A percentile compares a stretch with the other conserved stretches of the same genome.
These are phyloP conservation scores for Apiotrichum sp. DNA, from an alignment of 1,284 basidiomycete species.

Conservation along the genomic window DNA sequence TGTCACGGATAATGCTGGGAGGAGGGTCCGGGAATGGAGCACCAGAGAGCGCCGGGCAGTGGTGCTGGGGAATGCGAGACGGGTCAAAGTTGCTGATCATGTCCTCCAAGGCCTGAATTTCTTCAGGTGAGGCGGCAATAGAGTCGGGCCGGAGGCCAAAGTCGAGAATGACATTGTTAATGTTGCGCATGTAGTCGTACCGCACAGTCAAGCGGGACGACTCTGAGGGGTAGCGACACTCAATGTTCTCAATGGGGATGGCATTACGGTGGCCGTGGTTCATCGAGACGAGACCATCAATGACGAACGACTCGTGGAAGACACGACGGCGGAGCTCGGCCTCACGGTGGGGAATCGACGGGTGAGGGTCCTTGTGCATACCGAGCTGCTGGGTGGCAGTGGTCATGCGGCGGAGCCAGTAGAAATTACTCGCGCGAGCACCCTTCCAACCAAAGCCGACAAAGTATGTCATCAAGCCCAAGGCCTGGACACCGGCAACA, in stretches of 20 bases:
- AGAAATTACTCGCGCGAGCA: slow-evolving; percentile 34
- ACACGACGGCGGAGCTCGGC: slow-evolving; percentile 36
- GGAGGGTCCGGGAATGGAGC: slow-evolving; percentile 21
- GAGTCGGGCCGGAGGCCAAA: slow-evolving; percentile 35
- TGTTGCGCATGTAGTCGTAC: slow-evolving; percentile 35
- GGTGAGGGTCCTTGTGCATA: slow-evolving; percentile 40
- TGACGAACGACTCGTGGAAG: slow-evolving; percentile 35
- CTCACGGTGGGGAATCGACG: slow-evolving; percentile 30
- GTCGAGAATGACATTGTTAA: slow-evolving; percentile 31
- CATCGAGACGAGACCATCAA: slow-evolving; percentile 37
- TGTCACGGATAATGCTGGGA: background rate
- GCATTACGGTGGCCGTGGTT: slow-evolving; percentile 38
- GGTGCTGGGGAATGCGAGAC: slow-evolving; percentile 18
- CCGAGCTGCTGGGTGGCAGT: slow-evolving; percentile 36
- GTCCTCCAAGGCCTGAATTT: slow-evolving; percentile 25
- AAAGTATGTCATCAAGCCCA: slow-evolving; percentile 34
- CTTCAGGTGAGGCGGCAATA: slow-evolving; percentile 24
- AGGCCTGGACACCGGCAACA: slow-evolving; percentile 38
- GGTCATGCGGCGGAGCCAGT: slow-evolving; percentile 40
- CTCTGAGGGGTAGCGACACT: slow-evolving; percentile 28
- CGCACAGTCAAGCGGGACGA: slow-evolving; percentile 17
- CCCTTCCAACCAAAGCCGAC: slow-evolving; percentile 41
- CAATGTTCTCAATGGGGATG: slow-evolving; percentile 34
- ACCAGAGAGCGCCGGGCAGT: slow-evolving; percentile 31
- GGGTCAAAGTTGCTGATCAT: slow-evolving; percentile 23